Base-by-base conservation (phyloP, 2,329 filamentous ascomycete genomes). In the Reticulascus tulasneorum region DNA sequence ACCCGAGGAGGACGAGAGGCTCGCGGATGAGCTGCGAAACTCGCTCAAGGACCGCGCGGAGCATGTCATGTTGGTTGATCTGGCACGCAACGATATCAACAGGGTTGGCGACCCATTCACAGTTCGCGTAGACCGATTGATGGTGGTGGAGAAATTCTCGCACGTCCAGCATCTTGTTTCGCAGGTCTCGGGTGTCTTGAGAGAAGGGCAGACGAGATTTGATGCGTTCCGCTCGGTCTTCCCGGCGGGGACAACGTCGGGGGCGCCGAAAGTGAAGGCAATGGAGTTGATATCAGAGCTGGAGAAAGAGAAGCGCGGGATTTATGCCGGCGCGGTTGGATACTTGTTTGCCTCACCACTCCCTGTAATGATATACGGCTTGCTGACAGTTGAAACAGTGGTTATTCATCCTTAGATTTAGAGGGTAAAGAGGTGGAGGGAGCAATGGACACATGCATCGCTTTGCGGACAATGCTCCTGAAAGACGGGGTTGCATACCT, bases 221-320 rank as follows among this genome's bases (percentile, higher is more conserved):
- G 91, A 97, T 56, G 93, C 93, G 9, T 94, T 98, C 67, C 79
- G 91, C 24, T 90, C 86, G 47, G 96, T 98, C 52, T 98, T 98
- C 69, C 93, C 93, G 0, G 93, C 93, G 5, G 93, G 93, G 37
- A 98, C 93, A 0, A 91, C 97, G 20, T 93, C 86, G 13, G 93
- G 93, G 5, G 91, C 93, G 5, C 93, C 93, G 39, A 98, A 98
- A 67, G 89, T 98, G 37, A 80, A 83, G 45, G 93, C 93, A 4
- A 98, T 98, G 93, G 86, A 96, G 65, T 71, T 98, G 44, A 98
- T 98, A 52, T 89, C 86, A 29, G 91, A 97, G 66, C 68, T 97
- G 29, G 93, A 98, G 66, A 71, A 77, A 47, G 93, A 98, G 73
- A 96, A 96, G 72, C 76, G 93, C 36, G 91, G 93, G 25, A 80